These are phyloP conservation scores for Fagopyrum esculentum DNA, from an alignment of 148 eudicot genomes.

Conservation along the genomic window DNA sequence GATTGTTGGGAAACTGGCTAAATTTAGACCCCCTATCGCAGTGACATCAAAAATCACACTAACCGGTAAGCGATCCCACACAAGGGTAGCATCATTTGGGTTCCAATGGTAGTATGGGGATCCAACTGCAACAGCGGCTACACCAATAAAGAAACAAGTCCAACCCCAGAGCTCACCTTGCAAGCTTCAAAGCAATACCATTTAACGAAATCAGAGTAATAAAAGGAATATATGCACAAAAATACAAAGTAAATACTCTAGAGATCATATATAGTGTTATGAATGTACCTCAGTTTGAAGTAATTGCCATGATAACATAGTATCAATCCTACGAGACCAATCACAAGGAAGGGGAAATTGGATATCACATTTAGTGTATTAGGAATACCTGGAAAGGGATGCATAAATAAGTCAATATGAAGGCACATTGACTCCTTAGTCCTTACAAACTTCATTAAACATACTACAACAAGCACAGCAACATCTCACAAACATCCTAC, in stretches of 20 bases:
- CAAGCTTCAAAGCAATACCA: constrained; percentile 33
- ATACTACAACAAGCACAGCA: neutral
- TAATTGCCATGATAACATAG: constrained; percentile 68
- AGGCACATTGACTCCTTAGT: neutral
- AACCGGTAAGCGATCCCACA: constrained; percentile 98
- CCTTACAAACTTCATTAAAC: neutral
- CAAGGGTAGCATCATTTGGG: constrained; percentile 83
- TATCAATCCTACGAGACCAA: constrained; percentile 73
- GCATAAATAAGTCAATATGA: neutral
- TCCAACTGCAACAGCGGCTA: constrained; percentile 84
- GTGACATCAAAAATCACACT: constrained; percentile 21
- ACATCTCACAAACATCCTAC: neutral
- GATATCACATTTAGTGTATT: constrained; percentile 79
- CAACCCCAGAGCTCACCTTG: constrained; percentile 93
- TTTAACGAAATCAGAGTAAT: neutral
- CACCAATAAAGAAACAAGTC: constrained; percentile 77
- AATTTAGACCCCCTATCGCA: neutral
- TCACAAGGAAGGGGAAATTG: constrained; percentile 71
- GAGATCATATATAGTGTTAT: neutral
- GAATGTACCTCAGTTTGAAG: constrained; percentile 65
- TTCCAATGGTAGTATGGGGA: constrained; percentile 91
- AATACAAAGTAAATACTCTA: neutral
- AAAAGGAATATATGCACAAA: neutral
- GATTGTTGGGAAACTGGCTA: neutral
- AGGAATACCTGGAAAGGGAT: constrained; percentile 62